Evolutionary conservation across 2,329 filamentous ascomycete genomes (phyloP).

Genomic region (Cercospora citrullina): DNA sequence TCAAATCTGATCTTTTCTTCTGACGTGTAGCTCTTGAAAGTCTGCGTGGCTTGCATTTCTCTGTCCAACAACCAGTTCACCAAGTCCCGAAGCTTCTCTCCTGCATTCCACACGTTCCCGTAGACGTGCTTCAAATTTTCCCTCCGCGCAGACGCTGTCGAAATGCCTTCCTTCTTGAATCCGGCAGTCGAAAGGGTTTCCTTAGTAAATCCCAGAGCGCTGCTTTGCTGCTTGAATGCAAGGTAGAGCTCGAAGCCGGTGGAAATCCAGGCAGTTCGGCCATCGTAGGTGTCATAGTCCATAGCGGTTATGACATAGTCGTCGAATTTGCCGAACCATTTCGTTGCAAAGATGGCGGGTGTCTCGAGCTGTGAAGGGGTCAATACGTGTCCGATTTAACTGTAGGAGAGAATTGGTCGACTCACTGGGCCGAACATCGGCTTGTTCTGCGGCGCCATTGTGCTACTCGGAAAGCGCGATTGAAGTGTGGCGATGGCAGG

Average conservation of each 20-base stretch:
- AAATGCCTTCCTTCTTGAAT: no score
- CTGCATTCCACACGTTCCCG: no score
- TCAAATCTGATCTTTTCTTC: neutral
- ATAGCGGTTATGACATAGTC: neutral
- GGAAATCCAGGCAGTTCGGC: neutral
- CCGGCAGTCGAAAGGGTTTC: neutral
- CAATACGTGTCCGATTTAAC: neutral
- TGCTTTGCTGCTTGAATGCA: neutral
- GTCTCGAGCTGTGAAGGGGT: neutral
- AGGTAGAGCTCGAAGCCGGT: neutral
- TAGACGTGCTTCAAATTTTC: no score
- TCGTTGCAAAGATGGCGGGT: neutral
- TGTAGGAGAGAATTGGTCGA: neutral
- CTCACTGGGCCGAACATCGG: neutral
- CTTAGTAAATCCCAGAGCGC: neutral
- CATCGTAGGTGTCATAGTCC: no score
- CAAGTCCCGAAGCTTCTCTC: neutral
- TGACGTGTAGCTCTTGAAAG: neutral
- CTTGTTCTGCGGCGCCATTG: neutral
- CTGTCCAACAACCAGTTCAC: neutral
- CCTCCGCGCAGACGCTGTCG: no score
- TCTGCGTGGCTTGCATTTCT: neutral
- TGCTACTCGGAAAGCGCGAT: neutral
- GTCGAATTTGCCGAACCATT: neutral
- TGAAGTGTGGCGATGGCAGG: neutral